These are phyloP conservation scores for Esteya vermicola DNA, from an alignment of 2,329 filamentous ascomycete genomes.

Conservation along the genomic window DNA sequence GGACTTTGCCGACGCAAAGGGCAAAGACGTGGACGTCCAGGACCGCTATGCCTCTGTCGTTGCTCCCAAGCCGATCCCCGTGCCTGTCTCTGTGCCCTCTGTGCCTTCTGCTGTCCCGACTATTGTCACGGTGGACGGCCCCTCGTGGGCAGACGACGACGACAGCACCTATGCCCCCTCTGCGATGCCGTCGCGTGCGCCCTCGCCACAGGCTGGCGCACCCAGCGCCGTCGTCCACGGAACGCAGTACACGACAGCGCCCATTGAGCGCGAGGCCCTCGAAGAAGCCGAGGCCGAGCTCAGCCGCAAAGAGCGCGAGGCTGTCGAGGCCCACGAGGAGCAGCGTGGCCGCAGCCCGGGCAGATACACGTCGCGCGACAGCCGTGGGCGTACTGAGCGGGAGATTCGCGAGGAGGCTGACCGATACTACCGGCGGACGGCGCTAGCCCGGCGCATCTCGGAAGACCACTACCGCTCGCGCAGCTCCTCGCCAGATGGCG, in stretches of 20 bases:
- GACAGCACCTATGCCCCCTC: constrained; percentile 12
- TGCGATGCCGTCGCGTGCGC: background rate
- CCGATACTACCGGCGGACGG: constrained; percentile 40
- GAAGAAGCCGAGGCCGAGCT: constrained; percentile 30
- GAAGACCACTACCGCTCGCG: constrained; percentile 39
- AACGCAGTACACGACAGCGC: constrained; percentile 31
- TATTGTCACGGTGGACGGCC: constrained; percentile 9
- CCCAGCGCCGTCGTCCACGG: constrained; percentile 14
- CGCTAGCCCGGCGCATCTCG: constrained; percentile 37
- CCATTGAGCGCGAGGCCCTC: constrained; percentile 29
- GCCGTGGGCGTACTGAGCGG: constrained; percentile 9
- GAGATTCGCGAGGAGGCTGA: constrained; percentile 39
- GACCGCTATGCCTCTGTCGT: no score
- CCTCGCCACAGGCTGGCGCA: background rate
- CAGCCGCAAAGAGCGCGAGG: constrained; percentile 22
- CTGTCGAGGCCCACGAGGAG: constrained; percentile 17
- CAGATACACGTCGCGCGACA: constrained; percentile 6
- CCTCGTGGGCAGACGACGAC: constrained; percentile 13
- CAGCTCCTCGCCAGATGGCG: constrained; percentile 30
- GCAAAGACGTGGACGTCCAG: no score
- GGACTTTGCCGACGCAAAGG: no score
- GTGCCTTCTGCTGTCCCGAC: constrained; percentile 26
- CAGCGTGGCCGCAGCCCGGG: constrained; percentile 7
- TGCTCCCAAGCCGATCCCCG: background rate
- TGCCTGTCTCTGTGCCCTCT: constrained; percentile 23